Base-by-base conservation (phyloP, 257 asterid genomes). In the Salvia splendens region DNA sequence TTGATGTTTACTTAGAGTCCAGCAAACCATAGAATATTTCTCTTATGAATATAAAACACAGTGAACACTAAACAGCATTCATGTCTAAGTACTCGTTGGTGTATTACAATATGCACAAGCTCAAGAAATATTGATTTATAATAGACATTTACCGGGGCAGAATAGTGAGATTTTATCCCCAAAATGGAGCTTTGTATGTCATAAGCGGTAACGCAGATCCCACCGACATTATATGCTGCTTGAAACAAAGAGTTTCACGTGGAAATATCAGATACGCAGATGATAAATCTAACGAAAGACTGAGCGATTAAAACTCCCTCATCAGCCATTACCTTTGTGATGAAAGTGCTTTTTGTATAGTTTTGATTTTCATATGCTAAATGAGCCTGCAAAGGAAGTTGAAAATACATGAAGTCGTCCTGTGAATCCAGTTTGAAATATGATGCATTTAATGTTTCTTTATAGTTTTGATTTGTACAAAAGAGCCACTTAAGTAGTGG, bases 221-320 rank as follows among this genome's bases (percentile, higher is more conserved):
- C 98, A 58, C 97, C 95, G 73, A 92, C 91, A 33, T 87, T 92
- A 70, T 92, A 92, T 16, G 95, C 85, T 66, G 96, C 95, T 95
- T 91, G 87, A 54, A 16, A 66, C 10, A 69, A 42, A 45, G 35
- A 24, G 40, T 30, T 48, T 64, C 30, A 54, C 57, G 12, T 48
- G 20, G 32, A 72, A 70, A 30, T n/a, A 56, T 73, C 76, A 56
- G 74, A 72, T 73, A 9, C 59, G 62, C 50, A 50, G 62, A 72
- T 38, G 48, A 17, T 49, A 38, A 10, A 63, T 49, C 47, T 14
- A 50, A 32, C 35, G 30, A 64, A 61, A 43, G 62, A 65, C 47
- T 15, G 51, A 52, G 45, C 17, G 60, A 62, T 20, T 9, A 30
- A 59, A 42, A 55, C 7, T 45, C n/a, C 55, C 24, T 42, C 45